These are phyloP conservation scores for Cryptococcus sp. DNA, from an alignment of 1,284 basidiomycete species.

Conservation along the genomic window DNA sequence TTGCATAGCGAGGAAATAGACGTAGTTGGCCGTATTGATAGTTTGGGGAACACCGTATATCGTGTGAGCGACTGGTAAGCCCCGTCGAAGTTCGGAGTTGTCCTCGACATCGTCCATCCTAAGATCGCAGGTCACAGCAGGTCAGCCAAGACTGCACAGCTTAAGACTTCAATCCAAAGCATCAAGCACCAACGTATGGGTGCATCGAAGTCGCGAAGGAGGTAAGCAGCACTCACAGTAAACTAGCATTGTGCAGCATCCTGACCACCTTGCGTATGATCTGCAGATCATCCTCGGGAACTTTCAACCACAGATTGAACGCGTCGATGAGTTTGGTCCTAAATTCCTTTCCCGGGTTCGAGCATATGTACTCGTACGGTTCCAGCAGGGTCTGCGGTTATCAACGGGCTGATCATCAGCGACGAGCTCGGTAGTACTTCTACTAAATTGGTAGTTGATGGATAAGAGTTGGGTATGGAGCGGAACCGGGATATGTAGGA, in stretches of 20 bases:
- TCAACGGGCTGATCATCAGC: too few species aligned
- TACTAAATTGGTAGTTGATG: too few species aligned
- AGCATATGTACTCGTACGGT: conserved; percentile 83
- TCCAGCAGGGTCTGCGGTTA: conserved; percentile 69
- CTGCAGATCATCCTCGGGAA: conserved; percentile 69
- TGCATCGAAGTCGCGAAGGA: not conserved
- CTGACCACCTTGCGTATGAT: conserved; percentile 79
- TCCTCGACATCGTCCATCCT: conserved; percentile 98
- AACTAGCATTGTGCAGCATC: conserved; percentile 92
- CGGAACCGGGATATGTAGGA: not conserved
- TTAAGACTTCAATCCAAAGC: too few species aligned
- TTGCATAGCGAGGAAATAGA: conserved; percentile 87
- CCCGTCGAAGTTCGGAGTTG: conserved; percentile 83
- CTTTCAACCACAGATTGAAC: conserved; percentile 90
- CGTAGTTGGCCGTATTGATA: conserved; percentile 96
- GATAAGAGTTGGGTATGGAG: not conserved
- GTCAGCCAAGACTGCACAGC: too few species aligned
- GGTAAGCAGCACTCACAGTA: conserved; percentile 65
- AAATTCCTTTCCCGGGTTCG: conserved; percentile 91
- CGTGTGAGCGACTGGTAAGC: conserved; percentile 86
- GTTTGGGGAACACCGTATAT: conserved; percentile 96
- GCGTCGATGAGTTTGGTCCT: conserved; percentile 85
- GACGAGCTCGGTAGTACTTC: too few species aligned
- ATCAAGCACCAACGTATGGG: not conserved
- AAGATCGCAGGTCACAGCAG: not conserved